A percentile compares a stretch with the other conserved stretches of the same genome.
These are phyloP conservation scores for Chaetomium olivaceum DNA, from an alignment of 2,329 filamentous ascomycete genomes.

Conservation along the genomic window DNA sequence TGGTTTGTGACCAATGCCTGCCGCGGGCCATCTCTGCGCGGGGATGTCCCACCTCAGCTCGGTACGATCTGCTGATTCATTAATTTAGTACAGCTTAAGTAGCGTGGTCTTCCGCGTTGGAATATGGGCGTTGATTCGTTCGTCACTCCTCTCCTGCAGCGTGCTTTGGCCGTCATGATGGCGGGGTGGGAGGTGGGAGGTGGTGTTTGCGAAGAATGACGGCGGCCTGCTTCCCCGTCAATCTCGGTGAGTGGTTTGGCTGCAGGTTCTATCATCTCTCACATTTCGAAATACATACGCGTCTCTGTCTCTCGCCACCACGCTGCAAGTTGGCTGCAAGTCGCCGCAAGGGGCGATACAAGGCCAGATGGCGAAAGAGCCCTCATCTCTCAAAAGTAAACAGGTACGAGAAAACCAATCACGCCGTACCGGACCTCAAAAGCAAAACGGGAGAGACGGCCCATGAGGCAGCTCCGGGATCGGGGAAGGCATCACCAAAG, in stretches of 20 bases:
- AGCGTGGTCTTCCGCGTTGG: background rate
- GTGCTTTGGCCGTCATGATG: background rate
- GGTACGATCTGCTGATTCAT: slow-evolving; percentile 1
- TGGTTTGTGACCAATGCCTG: background rate
- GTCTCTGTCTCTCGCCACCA: background rate
- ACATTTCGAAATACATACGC: background rate
- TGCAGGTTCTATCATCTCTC: background rate
- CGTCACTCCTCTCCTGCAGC: background rate
- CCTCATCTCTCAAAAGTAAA: background rate
- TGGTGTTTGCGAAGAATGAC: background rate
- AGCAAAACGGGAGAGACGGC: background rate
- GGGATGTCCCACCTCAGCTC: background rate
- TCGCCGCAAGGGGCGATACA: background rate
- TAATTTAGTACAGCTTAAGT: background rate
- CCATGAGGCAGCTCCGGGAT: slow-evolving; percentile 20
- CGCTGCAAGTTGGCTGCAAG: background rate
- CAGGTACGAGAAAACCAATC: background rate
- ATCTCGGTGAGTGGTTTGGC: background rate
- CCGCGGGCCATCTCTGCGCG: background rate
- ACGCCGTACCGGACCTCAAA: background rate
- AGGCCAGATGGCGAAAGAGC: too few relatives aligned
- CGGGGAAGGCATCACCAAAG: slow-evolving; percentile 16
- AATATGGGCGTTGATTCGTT: background rate
- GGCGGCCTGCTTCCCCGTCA: background rate
- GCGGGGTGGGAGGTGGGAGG: background rate